Percentiles rank a stretch among this genome's conserved stretches.
phyloP scores from a whole-genome alignment of 1,284 basidiomycete genomes.

The Tilletia horrida region DNA sequence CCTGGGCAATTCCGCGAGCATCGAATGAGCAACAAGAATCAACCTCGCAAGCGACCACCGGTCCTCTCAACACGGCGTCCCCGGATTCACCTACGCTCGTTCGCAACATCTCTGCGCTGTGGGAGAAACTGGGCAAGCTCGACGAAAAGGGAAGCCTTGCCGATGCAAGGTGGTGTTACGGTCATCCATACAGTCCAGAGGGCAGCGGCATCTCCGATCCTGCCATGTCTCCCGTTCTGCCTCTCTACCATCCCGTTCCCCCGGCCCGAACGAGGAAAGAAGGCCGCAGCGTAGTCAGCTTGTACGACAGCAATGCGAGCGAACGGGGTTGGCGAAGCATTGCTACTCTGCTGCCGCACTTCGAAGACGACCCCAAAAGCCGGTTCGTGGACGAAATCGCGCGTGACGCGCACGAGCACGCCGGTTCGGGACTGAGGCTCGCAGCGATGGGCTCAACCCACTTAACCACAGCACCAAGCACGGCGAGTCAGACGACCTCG shows the following conservation, averaged over 20 bases:
- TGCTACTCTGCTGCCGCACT: constrained; percentile 50
- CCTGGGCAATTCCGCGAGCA: neutral
- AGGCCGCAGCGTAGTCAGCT: neutral
- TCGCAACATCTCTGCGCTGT: constrained; percentile 3
- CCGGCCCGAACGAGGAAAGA: neutral
- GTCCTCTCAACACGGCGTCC: neutral
- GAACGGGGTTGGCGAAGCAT: constrained; percentile 25
- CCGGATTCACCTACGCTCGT: neutral
- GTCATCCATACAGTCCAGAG: constrained; percentile 43
- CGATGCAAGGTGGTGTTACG: constrained; percentile 40
- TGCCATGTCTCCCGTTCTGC: neutral
- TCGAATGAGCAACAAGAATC: too few relatives aligned
- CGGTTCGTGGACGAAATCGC: constrained; percentile 51
- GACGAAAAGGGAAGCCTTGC: constrained; percentile 3
- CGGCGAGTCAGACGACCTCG: too few relatives aligned
- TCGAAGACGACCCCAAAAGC: constrained; percentile 53
- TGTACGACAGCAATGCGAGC: neutral
- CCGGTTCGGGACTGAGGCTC: neutral
- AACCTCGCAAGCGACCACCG: too few relatives aligned
- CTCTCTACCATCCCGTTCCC: constrained; percentile 7
- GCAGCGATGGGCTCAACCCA: too few relatives aligned
- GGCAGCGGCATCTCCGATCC: constrained; percentile 22
- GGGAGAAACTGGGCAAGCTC: constrained; percentile 12
- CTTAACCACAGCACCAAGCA: too few relatives aligned
- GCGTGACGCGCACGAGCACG: constrained; percentile 46